phyloP scores from a whole-genome alignment of 768 basidiomycete species.

The Suillus placidus region DNA sequence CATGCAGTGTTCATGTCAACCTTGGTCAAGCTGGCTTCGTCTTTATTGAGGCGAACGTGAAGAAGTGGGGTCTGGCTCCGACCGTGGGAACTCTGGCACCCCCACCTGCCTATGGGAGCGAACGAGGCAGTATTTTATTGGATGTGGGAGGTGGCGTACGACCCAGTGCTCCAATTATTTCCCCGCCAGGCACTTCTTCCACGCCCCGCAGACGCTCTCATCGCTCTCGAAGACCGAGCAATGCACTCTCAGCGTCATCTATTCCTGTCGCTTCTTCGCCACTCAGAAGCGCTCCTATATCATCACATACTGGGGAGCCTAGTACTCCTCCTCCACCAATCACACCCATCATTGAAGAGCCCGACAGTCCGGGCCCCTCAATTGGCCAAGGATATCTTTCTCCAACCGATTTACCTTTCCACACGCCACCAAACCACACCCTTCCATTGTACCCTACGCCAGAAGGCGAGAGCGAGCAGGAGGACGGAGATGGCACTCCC shows the following conservation, averaged over 20 bases:
- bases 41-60: constrained; percentile 99
- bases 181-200: constrained; percentile 42
- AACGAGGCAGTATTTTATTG: constrained; percentile 92
- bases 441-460: constrained; percentile 44
- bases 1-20: constrained; percentile 96
- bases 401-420: constrained; percentile 66
- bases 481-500: constrained; percentile 31
- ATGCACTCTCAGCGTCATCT: constrained; percentile 34
- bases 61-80: constrained; percentile 99
- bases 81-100: constrained; percentile 97
- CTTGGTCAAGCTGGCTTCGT: constrained; percentile 98
- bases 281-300: constrained; percentile 54
- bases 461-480: constrained; percentile 26
- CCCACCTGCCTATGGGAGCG: constrained; percentile 96
- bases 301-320: constrained; percentile 48
- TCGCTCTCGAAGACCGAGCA: constrained; percentile 59
- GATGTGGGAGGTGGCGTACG: constrained; percentile 66
- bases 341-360: constrained; percentile 73
- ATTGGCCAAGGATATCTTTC: constrained; percentile 55
- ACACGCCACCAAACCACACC: constrained; percentile 50
- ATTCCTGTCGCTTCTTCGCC: constrained; percentile 64
- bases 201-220: constrained; percentile 56
- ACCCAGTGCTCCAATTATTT: constrained; percentile 43
- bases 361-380: constrained; percentile 55
- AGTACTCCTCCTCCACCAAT: constrained; percentile 64